Evolutionary conservation across 768 basidiomycete genomes (phyloP).

Genomic region (Boletellus emodensis): DNA sequence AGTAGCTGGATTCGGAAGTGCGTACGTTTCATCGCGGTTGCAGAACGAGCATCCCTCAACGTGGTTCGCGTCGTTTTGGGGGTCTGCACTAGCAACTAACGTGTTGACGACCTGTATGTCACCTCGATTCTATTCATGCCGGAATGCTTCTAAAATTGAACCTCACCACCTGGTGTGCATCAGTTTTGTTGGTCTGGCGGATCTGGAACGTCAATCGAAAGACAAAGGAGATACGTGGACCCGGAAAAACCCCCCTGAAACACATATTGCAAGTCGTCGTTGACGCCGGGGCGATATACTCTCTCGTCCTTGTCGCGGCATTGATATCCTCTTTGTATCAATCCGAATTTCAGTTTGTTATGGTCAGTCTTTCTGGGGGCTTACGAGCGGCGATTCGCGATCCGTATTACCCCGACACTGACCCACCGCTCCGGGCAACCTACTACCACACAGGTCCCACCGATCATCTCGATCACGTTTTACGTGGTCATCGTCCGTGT

Average conservation of each 20-base stretch:
- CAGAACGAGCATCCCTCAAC: too few relatives aligned
- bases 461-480: too few relatives aligned
- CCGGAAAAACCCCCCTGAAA: not conserved
- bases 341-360: not conserved
- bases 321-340: not conserved
- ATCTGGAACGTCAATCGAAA: constrained; percentile 8
- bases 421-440: too few relatives aligned
- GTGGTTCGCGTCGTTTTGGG: too few relatives aligned
- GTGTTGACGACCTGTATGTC: constrained; percentile 22
- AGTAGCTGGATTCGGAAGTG: constrained; percentile 11
- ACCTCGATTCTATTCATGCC: not conserved
- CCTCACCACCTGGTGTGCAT: too few relatives aligned
- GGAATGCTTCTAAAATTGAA: too few relatives aligned
- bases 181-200: not conserved
- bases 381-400: too few relatives aligned
- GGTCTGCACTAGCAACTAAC: too few relatives aligned
- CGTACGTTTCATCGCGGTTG: too few relatives aligned
- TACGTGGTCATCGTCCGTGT: too few relatives aligned
- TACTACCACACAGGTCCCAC: too few relatives aligned
- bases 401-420: too few relatives aligned
- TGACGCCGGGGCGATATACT: constrained; percentile 10
- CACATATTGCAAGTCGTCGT: not conserved
- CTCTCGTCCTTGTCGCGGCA: constrained; percentile 1
- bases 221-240: not conserved
- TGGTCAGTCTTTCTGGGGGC: not conserved